These are phyloP conservation scores for Ambispora gerdemannii DNA, from an alignment of 192 early-diverging fungal species.

Conservation along the genomic window DNA sequence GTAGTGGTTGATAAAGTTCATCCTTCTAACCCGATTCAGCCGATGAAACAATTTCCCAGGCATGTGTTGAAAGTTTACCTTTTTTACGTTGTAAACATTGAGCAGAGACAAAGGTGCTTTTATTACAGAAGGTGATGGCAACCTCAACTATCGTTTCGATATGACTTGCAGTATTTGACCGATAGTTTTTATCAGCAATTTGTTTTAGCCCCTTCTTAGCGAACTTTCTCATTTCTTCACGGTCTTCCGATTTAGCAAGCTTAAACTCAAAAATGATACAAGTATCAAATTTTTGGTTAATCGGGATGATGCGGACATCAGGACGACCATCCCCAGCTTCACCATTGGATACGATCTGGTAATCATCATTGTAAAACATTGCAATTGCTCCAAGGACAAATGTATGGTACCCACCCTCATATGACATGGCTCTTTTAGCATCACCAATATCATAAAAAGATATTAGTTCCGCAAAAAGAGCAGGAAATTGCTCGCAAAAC, in stretches of 20 bases:
- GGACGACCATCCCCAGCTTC: constrained; percentile 6
- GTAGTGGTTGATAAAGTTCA: neutral
- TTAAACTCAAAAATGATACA: constrained; percentile 10
- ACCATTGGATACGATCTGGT: constrained; percentile 6
- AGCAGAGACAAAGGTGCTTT: neutral
- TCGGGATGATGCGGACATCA: neutral
- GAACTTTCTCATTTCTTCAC: neutral
- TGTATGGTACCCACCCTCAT: too few relatives aligned
- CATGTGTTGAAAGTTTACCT: neutral
- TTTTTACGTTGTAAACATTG: neutral
- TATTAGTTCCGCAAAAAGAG: neutral
- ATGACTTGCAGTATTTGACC: neutral
- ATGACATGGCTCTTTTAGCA: too few relatives aligned
- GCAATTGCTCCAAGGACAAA: too few relatives aligned
- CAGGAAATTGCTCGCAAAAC: neutral
- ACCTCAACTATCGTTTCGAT: constrained; percentile 1
- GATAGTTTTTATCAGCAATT: constrained; percentile 5
- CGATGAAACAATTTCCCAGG: neutral
- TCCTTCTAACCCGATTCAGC: constrained; percentile 10
- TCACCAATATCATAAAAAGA: neutral
- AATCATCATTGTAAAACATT: too few relatives aligned
- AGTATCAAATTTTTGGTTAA: neutral
- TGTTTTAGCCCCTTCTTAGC: neutral
- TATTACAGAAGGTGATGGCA: constrained; percentile 3
- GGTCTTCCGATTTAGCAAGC: neutral